Evolutionary conservation across 768 basidiomycete genomes (phyloP), one percentile per base, ranked within the genome.

Genomic region (Naganishia vaughanmartiniae): DNA sequence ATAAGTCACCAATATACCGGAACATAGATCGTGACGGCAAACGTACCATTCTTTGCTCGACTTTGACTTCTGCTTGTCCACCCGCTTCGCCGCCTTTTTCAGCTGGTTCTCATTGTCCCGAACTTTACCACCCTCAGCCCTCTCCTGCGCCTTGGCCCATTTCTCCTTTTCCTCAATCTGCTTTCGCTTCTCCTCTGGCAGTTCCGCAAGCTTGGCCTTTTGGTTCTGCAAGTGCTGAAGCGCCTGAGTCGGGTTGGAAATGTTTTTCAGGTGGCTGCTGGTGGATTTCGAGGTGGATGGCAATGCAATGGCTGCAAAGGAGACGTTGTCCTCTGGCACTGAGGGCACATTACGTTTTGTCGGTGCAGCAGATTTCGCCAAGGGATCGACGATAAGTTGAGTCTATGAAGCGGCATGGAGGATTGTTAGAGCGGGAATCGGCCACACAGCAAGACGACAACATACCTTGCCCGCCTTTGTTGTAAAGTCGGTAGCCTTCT

Each of bases 51-150:
- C 85, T 77, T 89, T 90, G 80, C 90, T 91, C 70, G 88, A 88
- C 83, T 91, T 93, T 28, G 71, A 76, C 79, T 97, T 97, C 75
- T 88, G 88, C 81, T 95, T 94, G 82, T 96, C 95, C 73, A 91
- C 89, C 79, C 91, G 84, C 84, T 96, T 98, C 10, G 87, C 88
- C 51, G 93, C 93, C 83, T 96, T 97, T 84, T 95, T 97, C 76
- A 99, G 80, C 54, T 89, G 83, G 0, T 74, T 79, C 78, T 92
- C 92, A 74, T 94, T 91, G 75, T 98, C 96, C 58, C 86, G 87
- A 34, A 99, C 88, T 81, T 97, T 99, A 57, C 89, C 89, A 1
- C 96, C 96, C 67, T 91, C 91, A 70, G 96, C 83, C 58, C 92
- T 85, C 34, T 91, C 88, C 77, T 89, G 87, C 0, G 94, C 93